These are phyloP conservation scores for Pleurotus djamor DNA, from an alignment of 768 basidiomycete species.

Conservation along the genomic window DNA sequence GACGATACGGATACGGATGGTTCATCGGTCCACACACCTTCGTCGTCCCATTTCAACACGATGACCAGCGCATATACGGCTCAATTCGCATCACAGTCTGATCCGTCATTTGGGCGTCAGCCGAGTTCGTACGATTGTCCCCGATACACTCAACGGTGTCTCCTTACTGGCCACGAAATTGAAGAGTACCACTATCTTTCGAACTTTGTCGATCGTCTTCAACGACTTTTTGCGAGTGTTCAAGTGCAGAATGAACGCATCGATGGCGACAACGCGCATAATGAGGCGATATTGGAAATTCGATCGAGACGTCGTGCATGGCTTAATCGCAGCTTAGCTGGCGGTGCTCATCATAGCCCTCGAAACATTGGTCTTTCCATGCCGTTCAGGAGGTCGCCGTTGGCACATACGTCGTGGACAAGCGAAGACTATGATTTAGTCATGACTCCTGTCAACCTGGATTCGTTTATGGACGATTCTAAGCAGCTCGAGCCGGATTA, in stretches of 20 bases:
- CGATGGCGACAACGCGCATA: slow-evolving; percentile 35
- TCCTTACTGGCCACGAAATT: slow-evolving; percentile 26
- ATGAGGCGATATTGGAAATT: slow-evolving; percentile 48
- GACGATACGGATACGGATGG: slow-evolving; percentile 47
- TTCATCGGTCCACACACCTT: slow-evolving; percentile 47
- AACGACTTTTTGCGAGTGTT: slow-evolving; percentile 36
- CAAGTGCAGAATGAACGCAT: slow-evolving; percentile 37
- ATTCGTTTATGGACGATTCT: not conserved
- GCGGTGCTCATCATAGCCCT: slow-evolving; percentile 17
- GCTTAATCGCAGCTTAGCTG: slow-evolving; percentile 47
- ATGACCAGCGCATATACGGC: slow-evolving; percentile 9
- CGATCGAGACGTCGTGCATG: slow-evolving; percentile 65
- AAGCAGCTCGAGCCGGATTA: slow-evolving; percentile 11
- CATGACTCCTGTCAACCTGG: slow-evolving; percentile 6
- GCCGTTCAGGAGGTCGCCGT: slow-evolving; percentile 49
- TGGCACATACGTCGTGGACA: slow-evolving; percentile 37
- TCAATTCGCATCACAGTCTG: slow-evolving; percentile 6
- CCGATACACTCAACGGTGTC: slow-evolving; percentile 20
- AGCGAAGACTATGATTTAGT: slow-evolving; percentile 30
- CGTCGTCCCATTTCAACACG: slow-evolving; percentile 24
- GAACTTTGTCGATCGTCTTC: slow-evolving; percentile 32
- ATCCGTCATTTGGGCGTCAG: slow-evolving; percentile 8
- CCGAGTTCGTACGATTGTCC: slow-evolving; percentile 15
- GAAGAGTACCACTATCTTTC: slow-evolving; percentile 30
- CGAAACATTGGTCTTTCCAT: slow-evolving; percentile 44